Conservation (phyloP, 371 early-diverging fungal species). For the Rhizopus sp. region DNA sequence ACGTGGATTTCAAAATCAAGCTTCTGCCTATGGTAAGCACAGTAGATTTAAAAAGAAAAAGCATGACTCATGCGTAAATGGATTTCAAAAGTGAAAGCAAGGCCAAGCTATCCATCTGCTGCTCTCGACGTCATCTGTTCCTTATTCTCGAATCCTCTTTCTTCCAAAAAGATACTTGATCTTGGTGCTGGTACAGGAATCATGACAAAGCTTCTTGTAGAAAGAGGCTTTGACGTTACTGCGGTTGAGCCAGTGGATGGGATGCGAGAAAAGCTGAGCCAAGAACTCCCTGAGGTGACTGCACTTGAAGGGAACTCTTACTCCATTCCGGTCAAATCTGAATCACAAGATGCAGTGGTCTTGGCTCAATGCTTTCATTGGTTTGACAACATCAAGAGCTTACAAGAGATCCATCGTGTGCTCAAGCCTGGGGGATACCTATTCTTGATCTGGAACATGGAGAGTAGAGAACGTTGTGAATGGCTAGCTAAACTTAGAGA, state of each 20-base stretch:
- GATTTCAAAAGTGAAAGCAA: slow-evolving; percentile 26
- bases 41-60: background rate
- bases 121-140: slow-evolving; percentile 22
- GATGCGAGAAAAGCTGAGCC: slow-evolving; percentile 43
- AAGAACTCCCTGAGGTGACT: slow-evolving; percentile 24
- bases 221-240: slow-evolving; percentile 27
- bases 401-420: slow-evolving; percentile 52
- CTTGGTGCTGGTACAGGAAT: slow-evolving; percentile 54
- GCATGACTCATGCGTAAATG: background rate
- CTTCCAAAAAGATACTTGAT: slow-evolving; percentile 30
- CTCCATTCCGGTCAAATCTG: slow-evolving; percentile 40
- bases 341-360: slow-evolving; percentile 46
- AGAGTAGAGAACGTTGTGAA: slow-evolving; percentile 30
- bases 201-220: slow-evolving; percentile 36
- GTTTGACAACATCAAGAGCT: slow-evolving; percentile 50
- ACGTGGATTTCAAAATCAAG: slow-evolving; percentile 30
- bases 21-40: slow-evolving; percentile 36
- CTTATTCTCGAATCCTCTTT: slow-evolving; percentile 1
- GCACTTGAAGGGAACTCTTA: slow-evolving; percentile 46
- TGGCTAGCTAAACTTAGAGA: slow-evolving; percentile 43
- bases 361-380: slow-evolving; percentile 64
- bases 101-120: slow-evolving; percentile 41
- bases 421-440: slow-evolving; percentile 45
- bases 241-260: slow-evolving; percentile 53
- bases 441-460: slow-evolving; percentile 57